Percentiles rank a stretch among this genome's conserved stretches.
phyloP scores from a whole-genome alignment of 2,329 filamentous ascomycete species.

The Cytospora paraplurivora region DNA sequence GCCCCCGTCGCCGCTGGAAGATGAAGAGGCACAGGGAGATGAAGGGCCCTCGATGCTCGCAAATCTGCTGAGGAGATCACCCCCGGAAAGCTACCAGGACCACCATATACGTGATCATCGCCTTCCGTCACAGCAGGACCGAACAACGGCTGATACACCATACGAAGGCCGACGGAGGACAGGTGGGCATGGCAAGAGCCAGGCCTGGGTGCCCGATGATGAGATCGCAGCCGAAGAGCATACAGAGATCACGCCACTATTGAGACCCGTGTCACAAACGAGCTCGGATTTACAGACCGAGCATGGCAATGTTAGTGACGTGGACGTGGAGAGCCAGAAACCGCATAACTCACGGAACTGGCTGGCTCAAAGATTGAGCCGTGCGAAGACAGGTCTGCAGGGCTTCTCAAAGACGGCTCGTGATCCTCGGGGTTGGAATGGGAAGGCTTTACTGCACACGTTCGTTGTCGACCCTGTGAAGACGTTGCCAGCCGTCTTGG shows the following conservation, averaged over 20 bases:
- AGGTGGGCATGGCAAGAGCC: constrained; percentile 26
- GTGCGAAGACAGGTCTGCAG: constrained; percentile 31
- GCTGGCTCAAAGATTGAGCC: constrained; percentile 37
- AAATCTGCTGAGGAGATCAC: constrained; percentile 53
- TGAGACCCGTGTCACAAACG: constrained; percentile 40
- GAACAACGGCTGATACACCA: constrained; percentile 12
- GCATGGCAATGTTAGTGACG: constrained; percentile 33
- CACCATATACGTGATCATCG: not conserved
- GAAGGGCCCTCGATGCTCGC: constrained; percentile 50
- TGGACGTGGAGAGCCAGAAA: constrained; percentile 57
- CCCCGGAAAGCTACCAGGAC: constrained; percentile 42
- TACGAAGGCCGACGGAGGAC: constrained; percentile 27
- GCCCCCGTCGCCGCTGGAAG: constrained; percentile 51
- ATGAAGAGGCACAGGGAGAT: constrained; percentile 34
- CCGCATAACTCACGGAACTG: constrained; percentile 37
- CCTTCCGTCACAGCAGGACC: constrained; percentile 18
- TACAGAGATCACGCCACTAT: constrained; percentile 52
- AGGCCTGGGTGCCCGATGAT: constrained; percentile 4
- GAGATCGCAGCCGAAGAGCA: constrained; percentile 13
- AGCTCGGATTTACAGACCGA: constrained; percentile 32
- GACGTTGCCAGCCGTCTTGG: constrained; percentile 80
- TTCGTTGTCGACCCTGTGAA: constrained; percentile 67
- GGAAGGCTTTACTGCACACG: constrained; percentile 63
- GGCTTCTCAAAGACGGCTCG: constrained; percentile 39
- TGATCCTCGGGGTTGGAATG: constrained; percentile 74